These are phyloP conservation scores for Naganishia vaughanmartiniae DNA, from an alignment of 768 basidiomycete genomes.

Conservation along the genomic window DNA sequence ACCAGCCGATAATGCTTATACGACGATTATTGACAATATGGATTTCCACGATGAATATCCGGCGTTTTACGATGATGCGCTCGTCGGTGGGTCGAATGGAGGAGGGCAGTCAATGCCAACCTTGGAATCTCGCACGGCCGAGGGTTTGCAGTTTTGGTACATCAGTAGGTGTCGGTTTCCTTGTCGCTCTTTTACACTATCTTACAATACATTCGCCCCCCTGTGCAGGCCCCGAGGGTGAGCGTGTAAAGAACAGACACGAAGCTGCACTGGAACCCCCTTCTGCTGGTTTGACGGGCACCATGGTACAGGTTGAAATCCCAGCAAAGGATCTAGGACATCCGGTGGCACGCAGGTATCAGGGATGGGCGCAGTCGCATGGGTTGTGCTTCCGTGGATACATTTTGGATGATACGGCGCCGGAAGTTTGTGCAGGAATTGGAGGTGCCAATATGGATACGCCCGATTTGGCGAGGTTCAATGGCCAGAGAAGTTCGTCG, in stretches of 20 bases:
- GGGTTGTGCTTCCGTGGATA: slow-evolving; percentile 18
- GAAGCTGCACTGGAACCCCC: slow-evolving; percentile 6
- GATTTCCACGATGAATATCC: slow-evolving; percentile 3
- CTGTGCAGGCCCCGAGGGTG: not conserved
- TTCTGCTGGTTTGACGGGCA: not conserved
- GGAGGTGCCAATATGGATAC: not conserved
- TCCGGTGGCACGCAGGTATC: slow-evolving; percentile 15
- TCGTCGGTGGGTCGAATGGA: not conserved
- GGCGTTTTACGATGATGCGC: not conserved
- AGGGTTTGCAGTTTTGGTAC: slow-evolving; percentile 24
- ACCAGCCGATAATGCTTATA: not conserved
- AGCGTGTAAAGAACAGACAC: not conserved
- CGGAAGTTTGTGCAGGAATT: slow-evolving; percentile 3
- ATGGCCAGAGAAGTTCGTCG: not conserved
- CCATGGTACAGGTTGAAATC: slow-evolving; percentile 9
- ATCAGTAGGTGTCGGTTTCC: not conserved
- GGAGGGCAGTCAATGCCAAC: not conserved
- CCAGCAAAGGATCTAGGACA: slow-evolving; percentile 13
- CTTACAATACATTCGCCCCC: not conserved
- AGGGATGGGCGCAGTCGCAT: slow-evolving; percentile 11
- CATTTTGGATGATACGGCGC: slow-evolving; percentile 18
- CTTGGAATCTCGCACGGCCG: not conserved
- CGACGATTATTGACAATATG: not conserved
- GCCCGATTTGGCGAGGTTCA: not conserved
- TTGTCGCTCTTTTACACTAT: not conserved